phyloP scores from a whole-genome alignment of 1,284 basidiomycete species.

The Anthracocystis panici-leucophaei region DNA sequence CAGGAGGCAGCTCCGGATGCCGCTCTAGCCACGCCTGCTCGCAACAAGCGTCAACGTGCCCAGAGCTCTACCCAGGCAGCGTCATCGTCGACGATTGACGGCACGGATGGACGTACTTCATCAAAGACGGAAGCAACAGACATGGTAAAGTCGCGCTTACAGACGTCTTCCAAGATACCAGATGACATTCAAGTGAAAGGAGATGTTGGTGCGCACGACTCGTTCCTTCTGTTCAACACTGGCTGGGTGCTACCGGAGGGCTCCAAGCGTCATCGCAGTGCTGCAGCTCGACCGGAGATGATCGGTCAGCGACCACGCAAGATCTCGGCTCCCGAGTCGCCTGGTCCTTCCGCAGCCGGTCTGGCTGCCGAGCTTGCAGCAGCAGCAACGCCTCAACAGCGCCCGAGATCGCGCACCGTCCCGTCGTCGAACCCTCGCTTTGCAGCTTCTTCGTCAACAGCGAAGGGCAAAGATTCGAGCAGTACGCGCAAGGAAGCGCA shows the following conservation, averaged over 20 bases:
- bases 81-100: neutral
- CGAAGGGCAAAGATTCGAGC: conserved; percentile 7
- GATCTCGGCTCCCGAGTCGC: conserved; percentile 50
- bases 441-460: neutral
- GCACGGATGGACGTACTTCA: neutral
- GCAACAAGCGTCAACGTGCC: conserved; percentile 29
- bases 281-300: conserved; percentile 30
- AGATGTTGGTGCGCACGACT: conserved; percentile 78
- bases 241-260: conserved; percentile 90
- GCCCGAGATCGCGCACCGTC: conserved; percentile 31
- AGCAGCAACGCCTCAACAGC: conserved; percentile 20
- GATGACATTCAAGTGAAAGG: conserved; percentile 72
- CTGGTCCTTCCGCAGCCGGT: conserved; percentile 7
- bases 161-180: conserved; percentile 65
- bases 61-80: conserved; percentile 19
- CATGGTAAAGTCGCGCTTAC: conserved; percentile 22
- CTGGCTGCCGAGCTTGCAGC: neutral
- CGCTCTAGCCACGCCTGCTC: neutral
- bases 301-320: conserved; percentile 44
- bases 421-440: conserved; percentile 16
- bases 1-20: neutral
- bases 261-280: conserved; percentile 39
- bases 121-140: conserved; percentile 6
- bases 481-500: conserved; percentile 11
- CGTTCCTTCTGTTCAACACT: conserved; percentile 84